phyloP scores from a whole-genome alignment of 1,139 yeast species.

The Candida anutae region DNA sequence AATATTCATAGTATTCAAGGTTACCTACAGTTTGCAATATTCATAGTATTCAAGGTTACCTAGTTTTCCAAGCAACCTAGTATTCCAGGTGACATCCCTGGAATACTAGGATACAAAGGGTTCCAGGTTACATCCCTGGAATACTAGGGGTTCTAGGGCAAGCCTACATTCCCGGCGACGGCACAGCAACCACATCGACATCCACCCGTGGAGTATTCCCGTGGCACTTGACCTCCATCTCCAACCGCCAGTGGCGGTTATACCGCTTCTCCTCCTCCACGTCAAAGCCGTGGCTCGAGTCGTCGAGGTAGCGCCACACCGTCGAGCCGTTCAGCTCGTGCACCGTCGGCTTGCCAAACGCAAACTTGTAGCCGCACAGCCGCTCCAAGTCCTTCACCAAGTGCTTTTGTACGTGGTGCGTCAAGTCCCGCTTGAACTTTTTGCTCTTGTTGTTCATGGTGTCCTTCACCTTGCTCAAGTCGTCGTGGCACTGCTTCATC shows the following conservation, averaged over 20 bases:
- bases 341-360: constrained; percentile 43
- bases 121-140: too few species aligned
- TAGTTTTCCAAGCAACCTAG: too few species aligned
- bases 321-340: constrained; percentile 34
- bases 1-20: too few species aligned
- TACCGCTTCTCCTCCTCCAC: constrained; percentile 37
- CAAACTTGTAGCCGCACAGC: constrained; percentile 51
- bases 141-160: too few species aligned
- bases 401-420: constrained; percentile 69
- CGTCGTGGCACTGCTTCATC: constrained; percentile 56
- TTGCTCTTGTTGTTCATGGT: constrained; percentile 65
- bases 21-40: too few species aligned
- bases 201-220: constrained; percentile 55
- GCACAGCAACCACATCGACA: constrained; percentile 47
- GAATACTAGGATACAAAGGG: too few species aligned
- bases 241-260: constrained; percentile 51
- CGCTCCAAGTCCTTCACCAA: constrained; percentile 57
- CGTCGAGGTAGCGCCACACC: constrained; percentile 49
- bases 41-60: too few species aligned
- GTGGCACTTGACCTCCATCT: constrained; percentile 50
- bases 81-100: too few species aligned
- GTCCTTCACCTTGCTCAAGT: constrained; percentile 66
- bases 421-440: constrained; percentile 66
- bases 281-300: constrained; percentile 45
- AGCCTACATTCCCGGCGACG: too few species aligned